These are phyloP conservation scores for Diaporthe ilicicola DNA, from an alignment of 2,329 filamentous ascomycete genomes.

Conservation along the genomic window DNA sequence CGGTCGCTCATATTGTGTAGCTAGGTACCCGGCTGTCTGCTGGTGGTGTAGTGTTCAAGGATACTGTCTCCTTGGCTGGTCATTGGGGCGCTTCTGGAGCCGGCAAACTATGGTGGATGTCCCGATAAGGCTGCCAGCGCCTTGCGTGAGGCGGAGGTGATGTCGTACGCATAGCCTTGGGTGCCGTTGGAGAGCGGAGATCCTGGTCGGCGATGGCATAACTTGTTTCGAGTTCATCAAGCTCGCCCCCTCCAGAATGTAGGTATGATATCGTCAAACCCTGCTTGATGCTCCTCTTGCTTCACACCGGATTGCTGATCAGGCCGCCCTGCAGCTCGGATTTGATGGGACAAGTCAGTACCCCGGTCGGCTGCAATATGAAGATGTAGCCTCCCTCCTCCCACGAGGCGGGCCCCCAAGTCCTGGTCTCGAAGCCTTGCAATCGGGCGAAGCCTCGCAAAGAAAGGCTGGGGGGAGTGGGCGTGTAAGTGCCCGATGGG, in stretches of 20 bases:
- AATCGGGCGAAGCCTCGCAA: slow-evolving; percentile 9
- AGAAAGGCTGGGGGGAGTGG: not conserved
- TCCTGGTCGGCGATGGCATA: slow-evolving; percentile 1
- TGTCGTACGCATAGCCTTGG: slow-evolving; percentile 12
- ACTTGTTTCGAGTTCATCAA: slow-evolving; percentile 19
- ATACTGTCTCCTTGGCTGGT: not conserved
- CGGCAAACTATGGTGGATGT: not conserved
- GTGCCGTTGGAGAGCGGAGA: slow-evolving; percentile 11
- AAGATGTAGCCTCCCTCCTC: not conserved
- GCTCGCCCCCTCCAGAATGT: slow-evolving; percentile 1
- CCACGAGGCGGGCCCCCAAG: not conserved
- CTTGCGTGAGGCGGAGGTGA: not conserved
- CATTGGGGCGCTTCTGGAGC: not conserved
- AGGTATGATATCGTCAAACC: slow-evolving; percentile 8
- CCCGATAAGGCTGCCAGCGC: slow-evolving; percentile 12
- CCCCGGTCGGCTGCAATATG: not conserved
- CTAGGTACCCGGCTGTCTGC: not conserved
- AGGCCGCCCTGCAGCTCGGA: slow-evolving; percentile 18
- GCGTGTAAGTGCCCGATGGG: slow-evolving; percentile 14
- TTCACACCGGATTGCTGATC: slow-evolving; percentile 9
- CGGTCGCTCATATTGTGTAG: not conserved
- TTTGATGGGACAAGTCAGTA: slow-evolving; percentile 2
- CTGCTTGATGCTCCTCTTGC: slow-evolving; percentile 16
- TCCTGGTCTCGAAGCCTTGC: slow-evolving; percentile 6
- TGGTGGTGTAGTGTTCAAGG: not conserved